Evolutionary conservation across 192 early-diverging fungal genomes (phyloP), one percentile per base, ranked within the genome.

Genomic region (Oehlia diaphana): DNA sequence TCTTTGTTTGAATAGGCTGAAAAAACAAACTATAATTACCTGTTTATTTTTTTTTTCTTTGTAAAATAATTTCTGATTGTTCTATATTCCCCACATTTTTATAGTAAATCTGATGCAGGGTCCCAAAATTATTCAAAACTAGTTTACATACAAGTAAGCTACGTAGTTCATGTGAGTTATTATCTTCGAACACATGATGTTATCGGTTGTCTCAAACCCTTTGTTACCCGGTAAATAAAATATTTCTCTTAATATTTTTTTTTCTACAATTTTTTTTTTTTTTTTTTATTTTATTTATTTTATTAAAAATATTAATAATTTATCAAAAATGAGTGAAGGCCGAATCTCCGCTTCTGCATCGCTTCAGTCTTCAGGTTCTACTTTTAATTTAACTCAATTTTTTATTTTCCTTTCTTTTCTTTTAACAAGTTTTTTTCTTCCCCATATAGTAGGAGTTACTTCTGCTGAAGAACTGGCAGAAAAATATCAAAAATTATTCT

Each of bases 401-500:
- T 42, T 42, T 16, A 16, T 23, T 19, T 13, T 31, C 31, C 31
- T 42, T n/a, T 39, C 5, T 37, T 67, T 39, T 69, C 44, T 6
- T 12, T 42, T 39, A n/a, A 37, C 39, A 58, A 58, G n/a, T 28
- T 33, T 33, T n/a, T 33, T 28, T 13, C 33, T 9, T 10, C 39
- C 6, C 2, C 6, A 37, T 44, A 16, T 79, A 79, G 77, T 71
- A 14, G 69, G 77, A 3, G 28, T 28, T 10, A 71, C 69, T 37
- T 71, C 77, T 35, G 58, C 88, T 26, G 90, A 91, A 79, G 90
- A 91, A 71, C 58, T 91, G 6, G 82, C 86, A 1, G 82, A 89
- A 63, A 91, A 88, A 69, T 86, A 91, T 69, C 85, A 86, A 69
- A 87, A 84, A 58, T 79, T 91, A 63, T 88, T 88, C 63, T 83